phyloP scores from a whole-genome alignment of 1,284 basidiomycete genomes.

The Apiotrichum siamense region DNA sequence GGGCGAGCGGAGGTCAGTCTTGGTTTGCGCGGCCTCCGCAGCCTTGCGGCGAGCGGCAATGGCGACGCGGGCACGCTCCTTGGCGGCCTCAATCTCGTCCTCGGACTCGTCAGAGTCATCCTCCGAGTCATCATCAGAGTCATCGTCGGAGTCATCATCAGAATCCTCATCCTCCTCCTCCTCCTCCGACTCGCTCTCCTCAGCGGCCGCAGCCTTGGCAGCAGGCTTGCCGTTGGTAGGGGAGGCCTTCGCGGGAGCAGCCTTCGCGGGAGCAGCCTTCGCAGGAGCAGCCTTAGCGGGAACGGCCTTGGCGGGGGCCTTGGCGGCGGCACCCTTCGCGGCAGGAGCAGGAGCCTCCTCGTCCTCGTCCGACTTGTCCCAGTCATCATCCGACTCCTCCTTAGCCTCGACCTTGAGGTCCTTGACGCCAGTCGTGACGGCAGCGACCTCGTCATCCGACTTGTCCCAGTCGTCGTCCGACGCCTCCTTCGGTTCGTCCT shows the following conservation, averaged over 20 bases:
- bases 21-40: conserved; percentile 78
- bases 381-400: conserved; percentile 52
- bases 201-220: no score
- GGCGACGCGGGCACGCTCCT: conserved; percentile 75
- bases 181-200: conserved; percentile 21
- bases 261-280: conserved; percentile 15
- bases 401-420: conserved; percentile 38
- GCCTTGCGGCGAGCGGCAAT: conserved; percentile 76
- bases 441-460: conserved; percentile 46
- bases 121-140: conserved; percentile 40
- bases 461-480: conserved; percentile 69
- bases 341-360: conserved; percentile 34
- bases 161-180: conserved; percentile 49
- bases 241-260: conserved; percentile 16
- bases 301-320: conserved; percentile 4
- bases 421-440: conserved; percentile 29
- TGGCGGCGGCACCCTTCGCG: conserved; percentile 16
- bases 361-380: conserved; percentile 64
- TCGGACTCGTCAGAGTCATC: conserved; percentile 51
- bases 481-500: conserved; percentile 30
- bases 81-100: conserved; percentile 68
- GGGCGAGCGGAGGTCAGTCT: conserved; percentile 87
- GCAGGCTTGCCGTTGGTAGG: neutral
- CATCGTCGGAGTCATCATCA: conserved; percentile 50
- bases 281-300: conserved; percentile 6